Percentiles rank a stretch among this genome's conserved stretches.
phyloP scores from a whole-genome alignment of 129 eudicot species.

The Tagetes erecta region DNA sequence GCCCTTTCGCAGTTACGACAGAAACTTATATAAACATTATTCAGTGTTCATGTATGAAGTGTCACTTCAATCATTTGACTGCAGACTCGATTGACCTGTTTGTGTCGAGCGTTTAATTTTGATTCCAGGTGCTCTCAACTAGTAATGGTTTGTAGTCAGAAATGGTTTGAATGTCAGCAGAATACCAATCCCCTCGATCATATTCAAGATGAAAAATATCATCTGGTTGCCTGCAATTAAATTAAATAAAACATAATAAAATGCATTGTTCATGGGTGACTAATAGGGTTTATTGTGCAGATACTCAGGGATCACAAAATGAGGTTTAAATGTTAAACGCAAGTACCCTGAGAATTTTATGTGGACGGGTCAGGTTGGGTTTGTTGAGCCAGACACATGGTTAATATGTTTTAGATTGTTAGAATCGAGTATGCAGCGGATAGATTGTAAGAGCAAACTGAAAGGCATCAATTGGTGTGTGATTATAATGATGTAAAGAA shows the following conservation, averaged over 20 bases:
- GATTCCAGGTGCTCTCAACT: slow-evolving; percentile 12
- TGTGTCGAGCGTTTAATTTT: background rate
- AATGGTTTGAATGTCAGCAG: slow-evolving; percentile 69
- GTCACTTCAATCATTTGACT: background rate
- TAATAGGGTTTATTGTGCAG: background rate
- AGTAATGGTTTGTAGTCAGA: slow-evolving; percentile 41
- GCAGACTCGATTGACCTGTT: background rate
- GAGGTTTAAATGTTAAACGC: background rate
- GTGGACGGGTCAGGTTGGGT: background rate
- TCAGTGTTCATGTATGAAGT: background rate
- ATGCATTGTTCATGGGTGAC: background rate
- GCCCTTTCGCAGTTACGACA: slow-evolving; percentile 7
- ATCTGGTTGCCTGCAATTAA: slow-evolving; percentile 56
- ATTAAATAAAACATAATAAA: slow-evolving; percentile 1
- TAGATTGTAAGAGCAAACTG: too few species aligned
- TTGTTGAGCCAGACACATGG: background rate
- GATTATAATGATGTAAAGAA: too few species aligned
- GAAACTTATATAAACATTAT: background rate
- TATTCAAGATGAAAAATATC: slow-evolving; percentile 64
- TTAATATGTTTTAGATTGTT: too few species aligned
- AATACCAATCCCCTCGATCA: slow-evolving; percentile 53
- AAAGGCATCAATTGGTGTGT: too few species aligned
- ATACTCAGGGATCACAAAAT: background rate
- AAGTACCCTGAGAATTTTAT: background rate
- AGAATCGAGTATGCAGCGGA: too few species aligned